Evolutionary conservation across 2,329 filamentous ascomycete species (phyloP), one percentile per base, ranked within the genome.

Genomic region (Trichoderma sp.): DNA sequence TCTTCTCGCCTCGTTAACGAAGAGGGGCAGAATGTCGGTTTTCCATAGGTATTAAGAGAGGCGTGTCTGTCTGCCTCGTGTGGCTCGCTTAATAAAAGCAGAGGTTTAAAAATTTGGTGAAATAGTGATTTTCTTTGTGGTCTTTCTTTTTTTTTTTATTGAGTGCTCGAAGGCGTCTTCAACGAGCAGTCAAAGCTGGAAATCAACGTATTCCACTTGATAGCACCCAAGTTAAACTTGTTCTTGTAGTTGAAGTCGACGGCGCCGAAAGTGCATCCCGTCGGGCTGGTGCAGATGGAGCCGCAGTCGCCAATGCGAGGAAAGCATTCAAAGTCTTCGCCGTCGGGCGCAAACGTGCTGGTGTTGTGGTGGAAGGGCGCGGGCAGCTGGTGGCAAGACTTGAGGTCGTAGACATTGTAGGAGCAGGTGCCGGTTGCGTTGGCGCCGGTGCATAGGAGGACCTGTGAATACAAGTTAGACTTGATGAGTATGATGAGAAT

Each of bases 271-370:
- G 85, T 86, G 77, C 85, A 87, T 43, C 85, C 85, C 56, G 81
- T 83, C 2, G 84, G 84, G 58, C 84, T 85, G 5, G 64, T 82
- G 80, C 85, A 87, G 70, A 81, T 77, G 27, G 75, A 77, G 40
- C 77, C 77, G 74, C 85, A 87, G 29, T 74, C 68, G 65, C 74
- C 73, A 8, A 80, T 75, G 70, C 80, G 81, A 3, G 84, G 85
- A 74, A 77, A 84, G 78, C 85, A 87, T 71, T 74, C 77, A 71
- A 87, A 86, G 49, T 72, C 72, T 57, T 84, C 84, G 47, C 80
- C 83, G 70, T 87, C 84, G 8, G 83, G 83, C 2, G 83, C 83
- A 73, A 87, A 87, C 0, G 85, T 87, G 65, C 74, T 78, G 37
- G 79, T 78, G 75, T 85, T 84, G 52, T 76, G 71, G 71, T 75